A percentile compares a stretch with the other conserved stretches of the same genome.
Conservation (phyloP, 2,329 filamentous ascomycete species). For the Claviceps sp. region DNA sequence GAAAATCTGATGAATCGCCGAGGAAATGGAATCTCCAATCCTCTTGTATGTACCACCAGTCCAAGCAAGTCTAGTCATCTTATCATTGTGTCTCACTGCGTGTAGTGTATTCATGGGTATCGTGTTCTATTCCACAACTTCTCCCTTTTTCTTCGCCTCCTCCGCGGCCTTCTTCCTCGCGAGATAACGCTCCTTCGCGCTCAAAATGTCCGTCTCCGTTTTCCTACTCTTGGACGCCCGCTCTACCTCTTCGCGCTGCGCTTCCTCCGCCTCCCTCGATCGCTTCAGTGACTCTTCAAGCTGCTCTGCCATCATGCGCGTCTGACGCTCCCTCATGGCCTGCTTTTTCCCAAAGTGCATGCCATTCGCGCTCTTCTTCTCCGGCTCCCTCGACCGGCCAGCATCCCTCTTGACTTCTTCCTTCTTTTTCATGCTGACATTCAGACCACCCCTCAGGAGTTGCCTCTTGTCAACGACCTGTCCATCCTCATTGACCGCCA, state of each 20-base stretch:
- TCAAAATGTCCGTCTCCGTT: slow-evolving; percentile 61
- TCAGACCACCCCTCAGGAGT: slow-evolving; percentile 61
- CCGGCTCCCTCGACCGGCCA: slow-evolving; percentile 14
- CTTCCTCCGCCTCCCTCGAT: slow-evolving; percentile 52
- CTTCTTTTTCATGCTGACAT: slow-evolving; percentile 53
- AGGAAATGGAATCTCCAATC: neutral
- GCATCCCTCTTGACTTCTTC: slow-evolving; percentile 19
- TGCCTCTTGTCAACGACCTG: slow-evolving; percentile 77
- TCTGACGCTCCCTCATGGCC: slow-evolving; percentile 62
- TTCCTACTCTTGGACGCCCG: slow-evolving; percentile 62
- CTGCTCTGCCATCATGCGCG: slow-evolving; percentile 66
- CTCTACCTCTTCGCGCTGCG: slow-evolving; percentile 49
- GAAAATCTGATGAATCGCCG: neutral
- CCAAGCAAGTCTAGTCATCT: neutral
- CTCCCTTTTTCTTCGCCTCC: slow-evolving; percentile 46
- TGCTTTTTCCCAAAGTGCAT: slow-evolving; percentile 38
- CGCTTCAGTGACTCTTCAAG: slow-evolving; percentile 61
- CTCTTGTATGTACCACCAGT: neutral
- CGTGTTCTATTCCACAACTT: slow-evolving; percentile 11
- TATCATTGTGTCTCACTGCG: no score
- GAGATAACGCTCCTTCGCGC: slow-evolving; percentile 67
- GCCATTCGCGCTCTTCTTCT: slow-evolving; percentile 26
- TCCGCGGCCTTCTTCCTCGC: slow-evolving; percentile 64
- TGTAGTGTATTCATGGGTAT: neutral
- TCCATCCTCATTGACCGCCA: slow-evolving; percentile 69